Conservation (phyloP, 1,284 basidiomycete genomes). For the Melanopsichium pennsylvanicum region DNA sequence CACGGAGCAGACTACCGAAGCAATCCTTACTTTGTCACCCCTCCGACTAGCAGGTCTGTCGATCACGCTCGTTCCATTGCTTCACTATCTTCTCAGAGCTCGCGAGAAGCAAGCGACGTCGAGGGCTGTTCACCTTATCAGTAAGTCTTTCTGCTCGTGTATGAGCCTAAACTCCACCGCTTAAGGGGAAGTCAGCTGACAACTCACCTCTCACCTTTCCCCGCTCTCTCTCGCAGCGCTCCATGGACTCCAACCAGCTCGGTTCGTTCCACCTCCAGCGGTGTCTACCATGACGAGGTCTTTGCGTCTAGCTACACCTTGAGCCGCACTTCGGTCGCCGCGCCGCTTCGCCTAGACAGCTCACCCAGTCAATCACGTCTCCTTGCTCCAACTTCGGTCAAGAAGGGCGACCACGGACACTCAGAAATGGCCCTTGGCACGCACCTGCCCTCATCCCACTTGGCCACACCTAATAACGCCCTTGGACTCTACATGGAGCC, state of each 20-base stretch:
- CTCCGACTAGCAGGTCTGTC: constrained; percentile 1
- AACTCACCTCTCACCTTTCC: too few relatives aligned
- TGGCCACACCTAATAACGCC: constrained; percentile 5
- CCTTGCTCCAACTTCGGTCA: neutral
- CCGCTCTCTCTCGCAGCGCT: neutral
- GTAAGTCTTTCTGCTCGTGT: too few relatives aligned
- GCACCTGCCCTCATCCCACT: constrained; percentile 10
- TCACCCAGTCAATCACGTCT: neutral
- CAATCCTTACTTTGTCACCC: constrained; percentile 19
- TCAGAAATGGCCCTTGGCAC: neutral
- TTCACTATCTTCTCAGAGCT: neutral
- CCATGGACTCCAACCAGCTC: constrained; percentile 33
- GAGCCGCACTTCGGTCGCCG: constrained; percentile 1
- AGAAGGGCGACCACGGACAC: neutral
- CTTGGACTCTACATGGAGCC: constrained; percentile 29
- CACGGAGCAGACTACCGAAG: constrained; percentile 9
- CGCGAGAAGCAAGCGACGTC: neutral
- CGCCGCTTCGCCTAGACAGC: constrained; percentile 1
- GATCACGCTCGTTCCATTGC: constrained; percentile 3
- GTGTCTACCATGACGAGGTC: neutral
- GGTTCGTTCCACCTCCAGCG: constrained; percentile 17
- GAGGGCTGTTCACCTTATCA: constrained; percentile 3
- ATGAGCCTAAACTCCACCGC: too few relatives aligned
- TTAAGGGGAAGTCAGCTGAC: too few relatives aligned
- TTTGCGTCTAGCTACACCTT: neutral